A percentile compares a stretch with the other conserved stretches of the same genome.
These are phyloP conservation scores for Neurospora sp. DNA, from an alignment of 495 filamentous ascomycete species.

Conservation along the genomic window DNA sequence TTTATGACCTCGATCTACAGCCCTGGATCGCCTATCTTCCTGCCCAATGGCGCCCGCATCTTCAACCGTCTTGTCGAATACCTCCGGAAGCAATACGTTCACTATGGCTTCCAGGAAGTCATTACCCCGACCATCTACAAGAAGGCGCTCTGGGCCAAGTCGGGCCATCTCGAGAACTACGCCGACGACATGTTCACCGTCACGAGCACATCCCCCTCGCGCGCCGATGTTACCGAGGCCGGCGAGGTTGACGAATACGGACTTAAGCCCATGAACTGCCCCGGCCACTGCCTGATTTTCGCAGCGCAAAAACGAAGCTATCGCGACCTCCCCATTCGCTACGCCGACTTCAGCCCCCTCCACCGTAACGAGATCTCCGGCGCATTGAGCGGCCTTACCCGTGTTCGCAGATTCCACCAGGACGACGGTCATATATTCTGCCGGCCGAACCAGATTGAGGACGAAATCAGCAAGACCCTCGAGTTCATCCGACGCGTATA, in stretches of 20 bases:
- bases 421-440: conserved; percentile 97
- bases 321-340: conserved; percentile 76
- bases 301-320: conserved; percentile 60
- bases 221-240: conserved; percentile 21
- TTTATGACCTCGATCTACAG: conserved; percentile 72
- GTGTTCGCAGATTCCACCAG: conserved; percentile 89
- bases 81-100: conserved; percentile 75
- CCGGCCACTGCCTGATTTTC: conserved; percentile 87
- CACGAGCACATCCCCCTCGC: conserved; percentile 40
- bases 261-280: conserved; percentile 96
- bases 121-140: conserved; percentile 93
- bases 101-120: conserved; percentile 85
- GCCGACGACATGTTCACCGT: conserved; percentile 93
- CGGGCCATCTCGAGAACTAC: conserved; percentile 90
- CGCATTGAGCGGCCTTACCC: conserved; percentile 73
- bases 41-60: conserved; percentile 74
- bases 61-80: conserved; percentile 83
- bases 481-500: conserved; percentile 76
- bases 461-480: conserved; percentile 69
- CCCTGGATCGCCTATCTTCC: conserved; percentile 81
- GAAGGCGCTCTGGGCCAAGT: conserved; percentile 76
- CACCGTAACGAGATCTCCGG: conserved; percentile 89
- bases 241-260: conserved; percentile 73
- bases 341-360: conserved; percentile 85
- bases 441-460: conserved; percentile 67